phyloP scores from a whole-genome alignment of 2,329 filamentous ascomycete genomes.

The Penicillium sp. region DNA sequence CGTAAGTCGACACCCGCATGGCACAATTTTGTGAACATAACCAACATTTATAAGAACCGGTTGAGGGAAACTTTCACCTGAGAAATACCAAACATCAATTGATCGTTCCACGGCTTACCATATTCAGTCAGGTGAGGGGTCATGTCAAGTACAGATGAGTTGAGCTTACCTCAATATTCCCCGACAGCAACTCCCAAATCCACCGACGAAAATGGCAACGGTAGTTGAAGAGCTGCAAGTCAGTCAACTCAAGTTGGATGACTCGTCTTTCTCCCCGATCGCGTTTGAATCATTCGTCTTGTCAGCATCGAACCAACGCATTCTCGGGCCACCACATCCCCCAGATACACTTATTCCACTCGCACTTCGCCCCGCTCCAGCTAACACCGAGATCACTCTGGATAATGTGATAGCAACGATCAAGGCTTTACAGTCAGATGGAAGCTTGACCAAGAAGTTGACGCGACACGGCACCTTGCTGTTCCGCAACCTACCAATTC shows the following conservation, averaged over 20 bases:
- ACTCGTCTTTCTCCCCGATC: conserved; percentile 15
- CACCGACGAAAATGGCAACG: conserved; percentile 6
- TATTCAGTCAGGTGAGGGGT: neutral
- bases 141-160: neutral
- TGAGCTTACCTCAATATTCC: neutral
- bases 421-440: conserved; percentile 36
- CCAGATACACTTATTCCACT: conserved; percentile 42
- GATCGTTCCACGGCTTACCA: too few relatives aligned
- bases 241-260: conserved; percentile 22
- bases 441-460: conserved; percentile 44
- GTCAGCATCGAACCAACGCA: conserved; percentile 44
- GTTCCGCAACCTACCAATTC: conserved; percentile 51
- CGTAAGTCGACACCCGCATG: neutral
- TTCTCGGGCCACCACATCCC: conserved; percentile 44
- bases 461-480: conserved; percentile 51
- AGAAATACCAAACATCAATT: too few relatives aligned
- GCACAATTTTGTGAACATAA: neutral
- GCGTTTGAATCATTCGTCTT: conserved; percentile 45
- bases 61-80: too few relatives aligned
- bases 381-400: conserved; percentile 27
- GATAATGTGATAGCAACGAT: conserved; percentile 41
- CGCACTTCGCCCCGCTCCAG: conserved; percentile 36
- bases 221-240: conserved; percentile 1
- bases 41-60: neutral
- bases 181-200: neutral